Evolutionary conservation across 306 rosid genomes (phyloP).

Genomic region (Gleditsia sinensis): DNA sequence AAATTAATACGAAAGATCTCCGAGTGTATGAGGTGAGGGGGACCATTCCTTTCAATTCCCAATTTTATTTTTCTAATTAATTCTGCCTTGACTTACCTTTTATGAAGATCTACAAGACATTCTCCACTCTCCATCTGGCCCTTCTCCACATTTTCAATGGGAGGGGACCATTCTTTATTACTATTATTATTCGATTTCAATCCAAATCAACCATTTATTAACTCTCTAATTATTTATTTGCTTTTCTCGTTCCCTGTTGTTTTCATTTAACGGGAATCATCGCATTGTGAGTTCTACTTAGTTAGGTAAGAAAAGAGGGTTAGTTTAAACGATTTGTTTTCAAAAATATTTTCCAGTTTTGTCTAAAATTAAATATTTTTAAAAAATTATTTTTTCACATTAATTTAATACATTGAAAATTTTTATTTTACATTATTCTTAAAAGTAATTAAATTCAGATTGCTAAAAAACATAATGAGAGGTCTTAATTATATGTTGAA

Average conservation of each 20-base stretch:
- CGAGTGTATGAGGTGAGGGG: conserved; percentile 32
- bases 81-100: conserved; percentile 34
- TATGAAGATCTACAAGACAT: conserved; percentile 30
- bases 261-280: not conserved
- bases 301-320: no score
- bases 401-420: no score
- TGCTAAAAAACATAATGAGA: no score
- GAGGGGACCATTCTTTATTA: conserved; percentile 40
- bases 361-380: no score
- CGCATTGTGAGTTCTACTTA: no score
- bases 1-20: not conserved
- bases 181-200: not conserved
- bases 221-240: not conserved
- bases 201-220: not conserved
- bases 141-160: not conserved
- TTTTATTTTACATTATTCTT: no score
- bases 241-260: not conserved
- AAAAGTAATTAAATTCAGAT: no score
- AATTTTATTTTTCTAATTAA: not conserved
- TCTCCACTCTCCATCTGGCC: conserved; percentile 30
- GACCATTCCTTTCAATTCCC: conserved; percentile 27
- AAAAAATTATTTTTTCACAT: no score
- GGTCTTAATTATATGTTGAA: no score
- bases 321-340: no score
- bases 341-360: no score